Percentiles rank a stretch among this genome's conserved stretches.
Conservation (phyloP, 1,139 yeast genomes). For the Scheffersomyces segobiensis region DNA sequence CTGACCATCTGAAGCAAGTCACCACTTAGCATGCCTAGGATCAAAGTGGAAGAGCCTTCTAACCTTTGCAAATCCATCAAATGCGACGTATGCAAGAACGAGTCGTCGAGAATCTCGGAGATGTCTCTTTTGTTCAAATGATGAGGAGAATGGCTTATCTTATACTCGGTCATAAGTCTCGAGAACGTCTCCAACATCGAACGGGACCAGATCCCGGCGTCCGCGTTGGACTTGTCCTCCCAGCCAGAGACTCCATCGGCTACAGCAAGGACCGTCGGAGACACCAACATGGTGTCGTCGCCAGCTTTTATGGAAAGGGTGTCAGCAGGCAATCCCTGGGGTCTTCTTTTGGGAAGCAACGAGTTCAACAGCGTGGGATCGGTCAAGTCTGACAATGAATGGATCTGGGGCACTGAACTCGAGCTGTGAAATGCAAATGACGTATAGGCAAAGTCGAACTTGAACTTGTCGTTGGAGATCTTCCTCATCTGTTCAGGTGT, state of each 20-base stretch:
- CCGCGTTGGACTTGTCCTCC: constrained; percentile 44
- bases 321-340: constrained; percentile 55
- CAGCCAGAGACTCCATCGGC: constrained; percentile 68
- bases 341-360: constrained; percentile 51
- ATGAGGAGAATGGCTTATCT: constrained; percentile 44
- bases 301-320: constrained; percentile 57
- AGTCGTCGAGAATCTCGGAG: constrained; percentile 49
- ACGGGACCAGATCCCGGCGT: constrained; percentile 58
- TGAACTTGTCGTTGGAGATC: constrained; percentile 39
- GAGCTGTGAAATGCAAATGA: constrained; percentile 52
- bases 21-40: constrained; percentile 55
- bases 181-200: constrained; percentile 55
- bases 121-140: constrained; percentile 45
- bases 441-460: constrained; percentile 48
- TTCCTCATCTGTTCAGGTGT: constrained; percentile 42
- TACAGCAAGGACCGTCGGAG: constrained; percentile 55
- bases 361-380: constrained; percentile 50
- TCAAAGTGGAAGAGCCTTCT: constrained; percentile 55
- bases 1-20: constrained; percentile 47
- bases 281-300: constrained; percentile 63
- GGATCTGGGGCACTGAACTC: constrained; percentile 41
- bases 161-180: constrained; percentile 49
- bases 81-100: constrained; percentile 52
- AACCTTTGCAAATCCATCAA: constrained; percentile 53
- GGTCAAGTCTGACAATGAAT: constrained; percentile 52